Conservation (phyloP, 2,329 filamentous ascomycete genomes). For the Neodidymelliopsis sp. region DNA sequence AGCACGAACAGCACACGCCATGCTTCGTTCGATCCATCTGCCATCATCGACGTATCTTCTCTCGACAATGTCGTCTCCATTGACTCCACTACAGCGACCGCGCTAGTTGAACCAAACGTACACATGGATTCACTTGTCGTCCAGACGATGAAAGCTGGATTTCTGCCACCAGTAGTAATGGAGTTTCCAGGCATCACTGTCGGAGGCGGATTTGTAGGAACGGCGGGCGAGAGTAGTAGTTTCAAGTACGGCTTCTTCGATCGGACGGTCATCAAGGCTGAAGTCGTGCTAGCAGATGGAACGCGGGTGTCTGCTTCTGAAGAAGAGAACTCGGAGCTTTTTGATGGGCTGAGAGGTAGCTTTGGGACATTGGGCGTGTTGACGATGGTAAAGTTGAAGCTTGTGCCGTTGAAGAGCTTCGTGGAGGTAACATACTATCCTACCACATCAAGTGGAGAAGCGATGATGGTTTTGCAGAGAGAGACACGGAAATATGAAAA, state of each 20-base stretch:
- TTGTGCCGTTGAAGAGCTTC: conserved; percentile 61
- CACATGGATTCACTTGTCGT: conserved; percentile 70
- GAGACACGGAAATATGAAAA: conserved; percentile 50
- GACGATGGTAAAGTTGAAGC: conserved; percentile 65
- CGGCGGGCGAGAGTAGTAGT: conserved; percentile 71
- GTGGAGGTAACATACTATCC: conserved; percentile 71
- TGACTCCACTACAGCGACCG: conserved; percentile 60
- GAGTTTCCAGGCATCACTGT: conserved; percentile 76
- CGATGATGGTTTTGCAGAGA: conserved; percentile 57
- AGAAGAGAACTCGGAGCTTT: conserved; percentile 60
- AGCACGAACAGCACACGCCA: conserved; percentile 77
- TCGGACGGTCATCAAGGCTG: conserved; percentile 66
- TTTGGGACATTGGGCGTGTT: conserved; percentile 69
- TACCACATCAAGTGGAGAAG: conserved; percentile 55
- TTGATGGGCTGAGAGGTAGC: conserved; percentile 65
- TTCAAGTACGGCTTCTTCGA: conserved; percentile 74
- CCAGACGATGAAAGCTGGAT: conserved; percentile 60
- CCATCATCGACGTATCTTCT: conserved; percentile 68
- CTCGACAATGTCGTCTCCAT: conserved; percentile 70
- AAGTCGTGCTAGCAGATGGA: conserved; percentile 69
- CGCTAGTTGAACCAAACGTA: conserved; percentile 73
- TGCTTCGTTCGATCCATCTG: conserved; percentile 43
- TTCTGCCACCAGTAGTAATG: conserved; percentile 72
- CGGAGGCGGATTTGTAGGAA: conserved; percentile 72
- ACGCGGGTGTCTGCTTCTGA: conserved; percentile 59